Evolutionary conservation across 2,329 filamentous ascomycete genomes (phyloP), one percentile per base, ranked within the genome.

Genomic region (Colletotrichum neosansevieriae): DNA sequence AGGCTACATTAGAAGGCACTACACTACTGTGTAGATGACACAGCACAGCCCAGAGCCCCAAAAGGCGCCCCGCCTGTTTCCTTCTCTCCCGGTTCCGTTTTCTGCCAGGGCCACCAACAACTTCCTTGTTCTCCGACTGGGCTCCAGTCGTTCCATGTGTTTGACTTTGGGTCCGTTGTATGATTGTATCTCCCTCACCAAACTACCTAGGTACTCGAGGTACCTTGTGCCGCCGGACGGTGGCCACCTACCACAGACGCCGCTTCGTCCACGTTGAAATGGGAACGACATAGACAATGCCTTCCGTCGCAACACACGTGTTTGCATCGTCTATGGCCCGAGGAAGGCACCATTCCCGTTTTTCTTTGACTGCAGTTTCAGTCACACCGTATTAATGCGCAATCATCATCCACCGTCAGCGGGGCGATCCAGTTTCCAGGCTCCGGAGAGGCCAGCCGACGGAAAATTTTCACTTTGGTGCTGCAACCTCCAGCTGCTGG

Each of bases 261-360:
- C 40, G 60, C 36, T 64, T 44, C 60, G 51, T 54, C 60, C 65
- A 68, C 65, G 65, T 68, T 67, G 65, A 40, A 45, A 67, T 36
- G 53, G 29, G 29, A 64, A 58, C 53, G 47, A 38, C 45, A 58
- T 44, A 38, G 45, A 54, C 45, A 51, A 54, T 32, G 34, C 42
- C 40, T 21, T 24, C 45, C 32, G 54, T 65, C 45, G 6, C 49
- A 42, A 57, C 57, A 50, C 61, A 68, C 65, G 65, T 68, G 61
- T 65, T 59, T 65, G 34, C 61, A 38, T 49, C 49, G 44, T 19
- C 40, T 65, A 11, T 51, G 47, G 54, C 56, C 47, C 59, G 40
- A 68, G 54, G 42, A 24, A 24, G 29, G 29, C 29, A 29, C 57
- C 47, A 54, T 40, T 61, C 11, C 19, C 19, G 9, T 17, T 34